phyloP scores from a whole-genome alignment of 148 eudicot species.

The Heliosperma pusillum region DNA sequence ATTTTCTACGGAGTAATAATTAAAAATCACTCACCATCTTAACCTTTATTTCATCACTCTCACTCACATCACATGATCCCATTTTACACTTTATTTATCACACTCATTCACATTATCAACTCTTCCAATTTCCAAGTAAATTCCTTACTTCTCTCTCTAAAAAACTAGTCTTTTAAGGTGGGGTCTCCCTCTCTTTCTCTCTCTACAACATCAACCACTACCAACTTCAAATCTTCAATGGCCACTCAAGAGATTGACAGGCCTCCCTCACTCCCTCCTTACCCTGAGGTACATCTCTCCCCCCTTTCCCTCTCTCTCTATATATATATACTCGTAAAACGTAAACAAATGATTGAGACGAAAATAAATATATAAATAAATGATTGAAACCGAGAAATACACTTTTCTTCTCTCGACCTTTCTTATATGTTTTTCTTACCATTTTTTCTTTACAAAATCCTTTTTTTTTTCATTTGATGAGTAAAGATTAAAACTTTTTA shows the following conservation, averaged over 20 bases:
- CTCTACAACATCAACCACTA: conserved; percentile 18
- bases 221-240: conserved; percentile 32
- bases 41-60: conserved; percentile 1
- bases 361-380: background rate
- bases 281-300: conserved; percentile 33
- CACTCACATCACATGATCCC: conserved; percentile 17
- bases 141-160: background rate
- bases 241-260: conserved; percentile 29
- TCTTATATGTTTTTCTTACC: too few species aligned
- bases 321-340: background rate
- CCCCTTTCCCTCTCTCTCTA: background rate
- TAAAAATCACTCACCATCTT: too few species aligned
- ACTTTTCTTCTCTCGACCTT: background rate
- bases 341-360: background rate
- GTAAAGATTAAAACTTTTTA: conserved; percentile 13
- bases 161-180: conserved; percentile 21
- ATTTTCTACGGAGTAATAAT: too few species aligned
- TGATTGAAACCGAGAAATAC: background rate
- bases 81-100: background rate
- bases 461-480: background rate
- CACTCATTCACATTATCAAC: conserved; percentile 12
- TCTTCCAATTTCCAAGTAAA: background rate
- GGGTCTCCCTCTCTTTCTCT: conserved; percentile 24
- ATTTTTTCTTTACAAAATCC: background rate
- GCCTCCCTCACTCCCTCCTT: conserved; percentile 34